Conservation (phyloP, 2,329 filamentous ascomycete genomes). For the Orbilia javanica region DNA sequence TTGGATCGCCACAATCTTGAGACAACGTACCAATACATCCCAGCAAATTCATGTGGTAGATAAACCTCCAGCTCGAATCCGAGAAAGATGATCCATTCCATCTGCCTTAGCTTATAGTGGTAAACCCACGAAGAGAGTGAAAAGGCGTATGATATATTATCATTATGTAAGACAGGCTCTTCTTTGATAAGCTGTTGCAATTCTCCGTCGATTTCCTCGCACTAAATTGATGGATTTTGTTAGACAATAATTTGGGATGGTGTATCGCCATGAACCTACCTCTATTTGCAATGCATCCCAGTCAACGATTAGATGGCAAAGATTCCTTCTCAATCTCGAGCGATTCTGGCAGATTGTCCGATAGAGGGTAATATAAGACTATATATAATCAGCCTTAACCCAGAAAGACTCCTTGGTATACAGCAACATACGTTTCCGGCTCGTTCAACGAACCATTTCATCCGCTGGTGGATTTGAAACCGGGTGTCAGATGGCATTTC, state of each 20-base stretch:
- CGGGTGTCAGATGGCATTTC: conserved; percentile 80
- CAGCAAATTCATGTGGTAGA: conserved; percentile 82
- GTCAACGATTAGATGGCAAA: conserved; percentile 84
- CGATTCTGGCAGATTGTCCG: conserved; percentile 89
- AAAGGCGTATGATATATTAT: conserved; percentile 74
- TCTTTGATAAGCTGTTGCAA: conserved; percentile 75
- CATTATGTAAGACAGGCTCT: conserved; percentile 70
- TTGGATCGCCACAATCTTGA: conserved; percentile 57
- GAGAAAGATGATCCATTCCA: conserved; percentile 88
- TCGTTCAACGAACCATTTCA: conserved; percentile 76
- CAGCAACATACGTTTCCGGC: conserved; percentile 66
- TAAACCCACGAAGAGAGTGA: conserved; percentile 90
- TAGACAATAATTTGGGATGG: neutral
- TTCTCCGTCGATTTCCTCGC: conserved; percentile 78
- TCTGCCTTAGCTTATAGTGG: conserved; percentile 87
- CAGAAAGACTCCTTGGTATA: neutral
- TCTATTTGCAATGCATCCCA: conserved; percentile 88
- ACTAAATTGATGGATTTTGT: conserved; percentile 64
- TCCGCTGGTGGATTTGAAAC: conserved; percentile 77
- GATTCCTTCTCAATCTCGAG: conserved; percentile 86
- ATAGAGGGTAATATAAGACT: conserved; percentile 85
- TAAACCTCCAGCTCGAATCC: conserved; percentile 96
- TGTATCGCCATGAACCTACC: conserved; percentile 66
- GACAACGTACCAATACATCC: conserved; percentile 80
- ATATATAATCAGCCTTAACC: conserved; percentile 59